Evolutionary conservation across 805 yeast genomes (phyloP).

Genomic region (Scheffersomyces stipitis): DNA sequence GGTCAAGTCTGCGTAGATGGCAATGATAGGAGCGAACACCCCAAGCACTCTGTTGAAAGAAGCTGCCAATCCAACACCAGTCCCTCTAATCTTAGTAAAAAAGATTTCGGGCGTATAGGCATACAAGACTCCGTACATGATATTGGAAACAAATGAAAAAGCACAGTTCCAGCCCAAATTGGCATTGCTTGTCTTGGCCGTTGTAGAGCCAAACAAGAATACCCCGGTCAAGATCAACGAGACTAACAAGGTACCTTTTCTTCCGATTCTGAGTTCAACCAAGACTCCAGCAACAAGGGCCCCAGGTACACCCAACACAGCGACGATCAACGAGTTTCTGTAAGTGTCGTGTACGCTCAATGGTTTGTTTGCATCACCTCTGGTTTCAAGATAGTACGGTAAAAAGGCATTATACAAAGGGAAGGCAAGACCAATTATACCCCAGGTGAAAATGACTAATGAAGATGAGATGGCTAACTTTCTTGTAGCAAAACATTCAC

Average conservation of each 20-base stretch:
- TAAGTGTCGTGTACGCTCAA: slow-evolving; percentile 32
- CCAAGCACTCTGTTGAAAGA: slow-evolving; percentile 54
- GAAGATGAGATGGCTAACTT: slow-evolving; percentile 46
- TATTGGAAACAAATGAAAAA: slow-evolving; percentile 48
- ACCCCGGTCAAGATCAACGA: slow-evolving; percentile 58
- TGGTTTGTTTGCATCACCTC: slow-evolving; percentile 30
- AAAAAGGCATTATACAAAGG: slow-evolving; percentile 56
- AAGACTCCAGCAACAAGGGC: slow-evolving; percentile 32
- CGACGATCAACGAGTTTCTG: slow-evolving; percentile 30
- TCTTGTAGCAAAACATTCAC: slow-evolving; percentile 46
- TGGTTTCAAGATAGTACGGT: slow-evolving; percentile 49
- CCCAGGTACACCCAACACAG: slow-evolving; percentile 34
- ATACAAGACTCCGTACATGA: slow-evolving; percentile 57
- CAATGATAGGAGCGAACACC: slow-evolving; percentile 56
- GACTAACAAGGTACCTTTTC: slow-evolving; percentile 55
- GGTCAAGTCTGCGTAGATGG: slow-evolving; percentile 49
- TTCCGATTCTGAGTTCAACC: slow-evolving; percentile 43
- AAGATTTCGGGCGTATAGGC: slow-evolving; percentile 69
- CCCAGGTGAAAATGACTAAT: slow-evolving; percentile 50
- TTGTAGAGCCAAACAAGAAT: slow-evolving; percentile 61
- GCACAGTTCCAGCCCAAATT: slow-evolving; percentile 49
- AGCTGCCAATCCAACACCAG: slow-evolving; percentile 62
- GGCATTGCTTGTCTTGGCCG: slow-evolving; percentile 53
- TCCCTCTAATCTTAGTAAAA: slow-evolving; percentile 49
- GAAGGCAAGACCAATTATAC: slow-evolving; percentile 57